These are phyloP conservation scores for Cutaneotrichosporon cyanovorans DNA, from an alignment of 1,284 basidiomycete genomes.

Conservation along the genomic window DNA sequence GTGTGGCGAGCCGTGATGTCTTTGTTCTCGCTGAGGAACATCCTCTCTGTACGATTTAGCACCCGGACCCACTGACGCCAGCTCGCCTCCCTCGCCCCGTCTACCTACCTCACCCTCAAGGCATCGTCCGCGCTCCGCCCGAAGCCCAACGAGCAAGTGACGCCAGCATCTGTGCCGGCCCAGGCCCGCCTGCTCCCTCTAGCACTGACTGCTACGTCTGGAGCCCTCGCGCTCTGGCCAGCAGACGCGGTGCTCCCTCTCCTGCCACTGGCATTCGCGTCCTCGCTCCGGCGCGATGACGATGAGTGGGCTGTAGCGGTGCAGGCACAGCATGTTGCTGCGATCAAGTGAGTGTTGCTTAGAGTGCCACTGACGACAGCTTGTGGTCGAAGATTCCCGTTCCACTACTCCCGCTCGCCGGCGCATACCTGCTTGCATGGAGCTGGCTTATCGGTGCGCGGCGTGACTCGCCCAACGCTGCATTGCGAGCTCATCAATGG, in stretches of 20 bases:
- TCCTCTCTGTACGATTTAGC: background rate
- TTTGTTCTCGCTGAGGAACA: background rate
- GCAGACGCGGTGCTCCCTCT: constrained; percentile 12
- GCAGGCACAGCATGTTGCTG: constrained; percentile 13
- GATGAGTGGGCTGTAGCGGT: constrained; percentile 20
- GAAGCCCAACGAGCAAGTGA: background rate
- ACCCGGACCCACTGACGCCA: background rate
- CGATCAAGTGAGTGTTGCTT: constrained; percentile 1
- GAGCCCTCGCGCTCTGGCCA: constrained; percentile 2
- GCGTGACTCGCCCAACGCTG: constrained; percentile 8
- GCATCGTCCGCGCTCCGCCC: constrained; percentile 12
- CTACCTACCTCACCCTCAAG: constrained; percentile 12
- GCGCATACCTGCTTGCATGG: constrained; percentile 8
- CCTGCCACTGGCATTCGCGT: constrained; percentile 11
- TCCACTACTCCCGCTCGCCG: constrained; percentile 2
- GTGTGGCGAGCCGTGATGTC: background rate
- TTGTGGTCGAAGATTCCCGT: constrained; percentile 7
- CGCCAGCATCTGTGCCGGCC: constrained; percentile 7
- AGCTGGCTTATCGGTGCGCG: constrained; percentile 13
- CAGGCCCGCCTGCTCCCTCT: constrained; percentile 14
- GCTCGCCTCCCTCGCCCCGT: constrained; percentile 6
- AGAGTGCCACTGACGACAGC: background rate
- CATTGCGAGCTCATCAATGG: constrained; percentile 8
- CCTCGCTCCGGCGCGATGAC: constrained; percentile 16
- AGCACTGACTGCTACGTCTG: constrained; percentile 9